Conservation (phyloP, 805 yeast species). For the Yueomyces sp. region DNA sequence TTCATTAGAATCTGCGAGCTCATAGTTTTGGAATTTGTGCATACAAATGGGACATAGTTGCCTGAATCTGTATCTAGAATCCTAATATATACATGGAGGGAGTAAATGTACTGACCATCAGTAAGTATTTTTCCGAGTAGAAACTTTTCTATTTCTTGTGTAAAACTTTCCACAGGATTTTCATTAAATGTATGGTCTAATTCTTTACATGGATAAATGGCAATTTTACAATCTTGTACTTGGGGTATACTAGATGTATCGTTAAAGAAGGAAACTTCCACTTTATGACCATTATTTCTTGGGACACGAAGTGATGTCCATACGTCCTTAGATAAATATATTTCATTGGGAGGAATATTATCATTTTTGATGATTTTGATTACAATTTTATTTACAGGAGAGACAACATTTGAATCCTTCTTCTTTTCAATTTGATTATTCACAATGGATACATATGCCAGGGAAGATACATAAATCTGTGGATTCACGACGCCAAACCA, state of each 20-base stretch:
- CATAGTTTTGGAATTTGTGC: not conserved
- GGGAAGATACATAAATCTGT: conserved; percentile 2
- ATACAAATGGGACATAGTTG: not conserved
- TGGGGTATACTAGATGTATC: not conserved
- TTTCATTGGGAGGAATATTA: not conserved
- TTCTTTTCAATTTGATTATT: not conserved
- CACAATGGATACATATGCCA: conserved; percentile 22
- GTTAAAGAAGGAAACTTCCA: not conserved
- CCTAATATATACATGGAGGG: not conserved
- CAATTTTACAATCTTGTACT: conserved; percentile 12
- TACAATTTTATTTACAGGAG: not conserved
- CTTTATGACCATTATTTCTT: not conserved
- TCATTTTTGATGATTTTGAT: not conserved
- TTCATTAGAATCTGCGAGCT: not conserved
- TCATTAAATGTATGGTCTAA: not conserved
- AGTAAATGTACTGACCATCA: not conserved
- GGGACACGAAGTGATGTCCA: not conserved
- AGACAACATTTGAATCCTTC: not conserved
- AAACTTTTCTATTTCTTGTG: not conserved
- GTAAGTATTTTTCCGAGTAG: not conserved
- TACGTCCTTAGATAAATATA: not conserved
- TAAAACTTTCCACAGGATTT: not conserved
- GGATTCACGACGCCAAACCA: conserved; percentile 1
- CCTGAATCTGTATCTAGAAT: not conserved
- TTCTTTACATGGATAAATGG: not conserved